phyloP scores from a whole-genome alignment of 202 grass and related monocot species.

The Setaria italica region DNA sequence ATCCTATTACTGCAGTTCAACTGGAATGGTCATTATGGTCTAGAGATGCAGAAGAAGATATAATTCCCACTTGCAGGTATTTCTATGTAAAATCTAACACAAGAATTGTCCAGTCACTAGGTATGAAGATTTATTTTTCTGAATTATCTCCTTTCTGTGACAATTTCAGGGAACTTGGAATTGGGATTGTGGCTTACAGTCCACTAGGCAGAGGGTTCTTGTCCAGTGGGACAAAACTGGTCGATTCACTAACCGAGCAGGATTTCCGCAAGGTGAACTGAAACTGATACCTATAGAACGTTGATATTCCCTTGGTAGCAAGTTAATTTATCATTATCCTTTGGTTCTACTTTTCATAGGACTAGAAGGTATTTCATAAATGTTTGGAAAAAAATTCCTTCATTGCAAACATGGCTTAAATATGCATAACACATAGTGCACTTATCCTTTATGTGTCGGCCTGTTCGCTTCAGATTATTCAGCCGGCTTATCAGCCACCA shows the following conservation, averaged over 20 bases:
- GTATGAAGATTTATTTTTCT: neutral
- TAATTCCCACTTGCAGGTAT: conserved; percentile 81
- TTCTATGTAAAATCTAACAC: neutral
- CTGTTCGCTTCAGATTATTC: no score
- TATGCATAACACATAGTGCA: neutral
- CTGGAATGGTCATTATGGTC: conserved; percentile 86
- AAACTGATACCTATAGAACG: neutral
- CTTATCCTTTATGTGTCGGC: neutral
- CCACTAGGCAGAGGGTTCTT: conserved; percentile 74
- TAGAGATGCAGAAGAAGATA: conserved; percentile 70
- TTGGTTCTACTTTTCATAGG: neutral
- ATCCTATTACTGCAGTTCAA: conserved; percentile 78
- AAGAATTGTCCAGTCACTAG: neutral
- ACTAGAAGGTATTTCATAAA: neutral
- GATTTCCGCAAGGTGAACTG: conserved; percentile 61
- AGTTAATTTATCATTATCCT: neutral
- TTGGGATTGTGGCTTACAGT: conserved; percentile 79
- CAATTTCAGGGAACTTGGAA: conserved; percentile 71
- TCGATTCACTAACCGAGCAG: conserved; percentile 48
- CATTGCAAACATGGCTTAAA: no score
- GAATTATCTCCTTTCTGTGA: neutral
- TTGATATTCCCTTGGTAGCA: neutral
- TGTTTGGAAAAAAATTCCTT: neutral
- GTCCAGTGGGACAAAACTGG: conserved; percentile 54
- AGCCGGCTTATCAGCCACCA: no score